A percentile compares a stretch with the other conserved stretches of the same genome.
Evolutionary conservation across 1,284 basidiomycete genomes (phyloP).

Genomic region (Sanghuangporus sanghuang): DNA sequence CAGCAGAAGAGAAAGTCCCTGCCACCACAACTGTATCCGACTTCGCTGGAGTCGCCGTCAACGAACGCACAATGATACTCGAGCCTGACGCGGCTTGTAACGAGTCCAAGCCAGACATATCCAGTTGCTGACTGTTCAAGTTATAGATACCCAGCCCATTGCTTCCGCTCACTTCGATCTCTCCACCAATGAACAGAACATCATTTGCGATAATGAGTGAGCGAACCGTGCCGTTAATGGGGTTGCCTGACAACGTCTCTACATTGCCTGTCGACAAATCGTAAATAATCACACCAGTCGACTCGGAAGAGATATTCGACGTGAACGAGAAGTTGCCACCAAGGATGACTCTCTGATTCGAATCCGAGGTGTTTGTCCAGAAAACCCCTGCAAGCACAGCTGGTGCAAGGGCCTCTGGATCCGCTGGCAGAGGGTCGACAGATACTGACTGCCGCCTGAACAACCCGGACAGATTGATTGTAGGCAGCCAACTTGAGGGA

Average conservation of each 20-base stretch:
- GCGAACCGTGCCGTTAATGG: slow-evolving; percentile 68
- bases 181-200: slow-evolving; percentile 75
- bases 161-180: slow-evolving; percentile 57
- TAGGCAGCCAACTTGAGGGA: slow-evolving; percentile 46
- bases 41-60: slow-evolving; percentile 61
- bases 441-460: slow-evolving; percentile 48
- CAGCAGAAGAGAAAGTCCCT: slow-evolving; percentile 81
- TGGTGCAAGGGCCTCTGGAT: slow-evolving; percentile 58
- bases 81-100: slow-evolving; percentile 51
- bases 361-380: slow-evolving; percentile 78
- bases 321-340: slow-evolving; percentile 86
- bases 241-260: slow-evolving; percentile 54
- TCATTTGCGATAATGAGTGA: slow-evolving; percentile 62
- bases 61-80: slow-evolving; percentile 66
- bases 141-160: slow-evolving; percentile 75
- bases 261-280: slow-evolving; percentile 47
- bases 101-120: slow-evolving; percentile 48
- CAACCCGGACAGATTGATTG: slow-evolving; percentile 39
- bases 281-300: slow-evolving; percentile 72
- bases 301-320: slow-evolving; percentile 35
- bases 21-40: slow-evolving; percentile 73
- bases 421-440: slow-evolving; percentile 46
- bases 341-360: slow-evolving; percentile 66
- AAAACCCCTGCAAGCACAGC: slow-evolving; percentile 85
- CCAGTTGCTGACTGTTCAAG: slow-evolving; percentile 57